A percentile compares a stretch with the other conserved stretches of the same genome.
Evolutionary conservation across 176 grass and related monocot species (phyloP).

Genomic region (Thalia dealbata): DNA sequence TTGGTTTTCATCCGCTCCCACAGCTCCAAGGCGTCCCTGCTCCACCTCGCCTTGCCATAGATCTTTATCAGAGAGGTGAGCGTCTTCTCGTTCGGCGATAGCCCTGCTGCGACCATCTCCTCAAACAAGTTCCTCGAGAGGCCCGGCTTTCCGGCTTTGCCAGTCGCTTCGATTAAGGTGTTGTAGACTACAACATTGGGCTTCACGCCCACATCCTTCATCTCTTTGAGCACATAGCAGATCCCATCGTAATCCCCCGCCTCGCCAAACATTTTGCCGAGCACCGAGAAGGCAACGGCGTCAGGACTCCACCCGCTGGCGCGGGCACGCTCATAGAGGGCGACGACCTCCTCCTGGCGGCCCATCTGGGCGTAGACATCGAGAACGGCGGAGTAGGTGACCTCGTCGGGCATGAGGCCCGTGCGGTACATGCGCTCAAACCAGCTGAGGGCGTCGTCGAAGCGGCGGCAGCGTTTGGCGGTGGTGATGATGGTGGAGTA

Average conservation of each 20-base stretch:
- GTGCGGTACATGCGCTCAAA: slow-evolving; percentile 72
- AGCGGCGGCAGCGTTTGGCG: slow-evolving; percentile 57
- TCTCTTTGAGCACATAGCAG: slow-evolving; percentile 58
- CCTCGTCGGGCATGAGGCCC: slow-evolving; percentile 67
- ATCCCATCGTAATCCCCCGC: slow-evolving; percentile 75
- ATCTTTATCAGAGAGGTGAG: slow-evolving; percentile 78
- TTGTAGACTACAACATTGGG: slow-evolving; percentile 95
- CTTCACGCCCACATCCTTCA: slow-evolving; percentile 42
- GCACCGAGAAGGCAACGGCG: slow-evolving; percentile 63
- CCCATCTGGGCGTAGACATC: slow-evolving; percentile 62
- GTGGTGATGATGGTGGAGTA: slow-evolving; percentile 84
- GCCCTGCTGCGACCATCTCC: slow-evolving; percentile 49
- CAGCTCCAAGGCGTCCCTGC: slow-evolving; percentile 61
- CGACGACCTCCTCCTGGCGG: slow-evolving; percentile 59
- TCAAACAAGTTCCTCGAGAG: slow-evolving; percentile 76
- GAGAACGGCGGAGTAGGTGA: slow-evolving; percentile 72
- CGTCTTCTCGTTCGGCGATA: slow-evolving; percentile 71
- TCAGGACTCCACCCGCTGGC: slow-evolving; percentile 68
- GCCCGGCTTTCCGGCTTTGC: slow-evolving; percentile 49
- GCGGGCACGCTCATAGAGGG: slow-evolving; percentile 64
- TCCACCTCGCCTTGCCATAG: slow-evolving; percentile 69
- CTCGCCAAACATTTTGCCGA: slow-evolving; percentile 82
- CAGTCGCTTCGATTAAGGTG: slow-evolving; percentile 63
- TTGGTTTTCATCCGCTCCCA: slow-evolving; percentile 55
- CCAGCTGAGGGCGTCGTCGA: slow-evolving; percentile 63